Evolutionary conservation across 345 rosid species (phyloP), one percentile per base, ranked within the genome.

Genomic region (Salix koriyanagi): DNA sequence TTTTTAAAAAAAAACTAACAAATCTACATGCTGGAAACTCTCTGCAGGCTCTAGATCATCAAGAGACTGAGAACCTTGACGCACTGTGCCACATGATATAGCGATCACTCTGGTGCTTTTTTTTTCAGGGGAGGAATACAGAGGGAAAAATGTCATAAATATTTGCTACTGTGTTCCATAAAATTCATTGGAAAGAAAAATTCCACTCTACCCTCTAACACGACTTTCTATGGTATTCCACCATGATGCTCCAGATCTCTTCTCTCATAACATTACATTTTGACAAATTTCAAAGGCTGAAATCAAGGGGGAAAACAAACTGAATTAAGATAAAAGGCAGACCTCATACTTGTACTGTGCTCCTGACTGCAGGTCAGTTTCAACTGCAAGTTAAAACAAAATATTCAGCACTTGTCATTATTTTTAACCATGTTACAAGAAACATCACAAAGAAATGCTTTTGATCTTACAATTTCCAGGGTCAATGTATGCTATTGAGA

Each of bases 311-410:
- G 3, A 2, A n/a, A 26, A 60, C 28, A 14, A 30, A 72, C 34
- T 72, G 46, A 42, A 19, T 14, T 52, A 8, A 76, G 36, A 39
- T 73, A 71, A 32, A 61, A 37, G 80, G 16, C n/a, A 9, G 79
- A 93, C 99, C 90, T 74, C 97, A 74, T 95, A 95, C 83, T 90
- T 89, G 82, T 88, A 95, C 36, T 76, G 86, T 44, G 99, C 99
- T 80, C 99, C 99, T 0, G 98, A 70, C 88, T 96, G 98, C 71
- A 96, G 81, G 85, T 96, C 99, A 67, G 99, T 92, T 86, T 96
- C 98, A 85, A 96, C 99, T 93, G 88, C 80, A 88, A 70, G 77
- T 76, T 69, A 48, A 78, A 68, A 23, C 50, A 80, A 69, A 84
- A 42, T 13, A 72, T 39, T 79, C 58, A 78, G 75, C 75, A 41